Percentiles rank a stretch among this genome's conserved stretches.
Conservation (phyloP, 345 rosid species). For the Limnanthes douglasii region DNA sequence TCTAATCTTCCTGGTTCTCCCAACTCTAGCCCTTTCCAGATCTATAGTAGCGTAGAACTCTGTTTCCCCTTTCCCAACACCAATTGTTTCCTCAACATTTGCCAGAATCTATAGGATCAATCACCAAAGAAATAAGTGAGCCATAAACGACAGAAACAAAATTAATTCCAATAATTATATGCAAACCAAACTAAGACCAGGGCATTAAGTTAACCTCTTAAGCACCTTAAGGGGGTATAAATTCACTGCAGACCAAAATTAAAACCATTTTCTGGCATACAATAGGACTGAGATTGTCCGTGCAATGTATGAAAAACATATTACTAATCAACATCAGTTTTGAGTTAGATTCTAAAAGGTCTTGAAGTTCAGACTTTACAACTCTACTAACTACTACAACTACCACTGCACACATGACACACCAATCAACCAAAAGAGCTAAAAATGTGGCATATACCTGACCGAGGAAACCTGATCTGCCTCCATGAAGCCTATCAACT, state of each 20-base stretch:
- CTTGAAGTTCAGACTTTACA: no score
- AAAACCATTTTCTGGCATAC: no score
- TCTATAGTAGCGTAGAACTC: constrained; percentile 78
- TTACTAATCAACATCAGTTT: no score
- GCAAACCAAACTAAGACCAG: neutral
- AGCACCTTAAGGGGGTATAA: no score
- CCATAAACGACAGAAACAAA: neutral
- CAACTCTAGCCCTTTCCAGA: constrained; percentile 86
- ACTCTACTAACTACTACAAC: no score
- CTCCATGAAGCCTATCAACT: constrained; percentile 40
- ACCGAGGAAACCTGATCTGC: constrained; percentile 49
- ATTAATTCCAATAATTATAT: neutral
- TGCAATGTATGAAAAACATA: no score
- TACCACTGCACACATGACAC: no score
- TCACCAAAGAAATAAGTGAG: constrained; percentile 6
- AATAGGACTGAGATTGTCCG: no score
- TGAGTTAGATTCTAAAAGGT: no score
- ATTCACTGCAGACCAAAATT: no score
- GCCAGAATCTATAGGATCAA: constrained; percentile 39
- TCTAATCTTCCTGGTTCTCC: constrained; percentile 61
- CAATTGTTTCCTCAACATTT: constrained; percentile 64
- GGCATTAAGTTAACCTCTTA: no score
- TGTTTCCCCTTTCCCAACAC: constrained; percentile 67
- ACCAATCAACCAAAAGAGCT: neutral
- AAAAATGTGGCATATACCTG: constrained; percentile 23